Percentiles rank a stretch among this genome's conserved stretches.
phyloP scores from a whole-genome alignment of 257 asterid species.

The Linaria vulgaris region DNA sequence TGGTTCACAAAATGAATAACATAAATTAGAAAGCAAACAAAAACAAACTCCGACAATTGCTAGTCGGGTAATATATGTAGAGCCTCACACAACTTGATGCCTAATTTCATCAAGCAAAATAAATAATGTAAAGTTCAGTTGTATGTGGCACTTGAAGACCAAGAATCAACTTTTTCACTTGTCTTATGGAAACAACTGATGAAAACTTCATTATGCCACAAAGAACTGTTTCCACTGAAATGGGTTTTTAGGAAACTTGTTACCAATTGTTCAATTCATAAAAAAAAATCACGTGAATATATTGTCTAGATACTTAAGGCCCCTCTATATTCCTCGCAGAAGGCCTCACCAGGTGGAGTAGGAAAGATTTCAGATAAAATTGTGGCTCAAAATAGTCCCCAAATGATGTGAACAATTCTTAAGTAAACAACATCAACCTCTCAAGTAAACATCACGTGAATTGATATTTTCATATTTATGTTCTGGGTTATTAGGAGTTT shows the following conservation, averaged over 20 bases:
- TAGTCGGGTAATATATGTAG: not conserved
- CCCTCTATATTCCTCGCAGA: not conserved
- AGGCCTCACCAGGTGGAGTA: not conserved
- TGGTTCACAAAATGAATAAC: conserved; percentile 19
- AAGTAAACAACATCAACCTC: conserved; percentile 1
- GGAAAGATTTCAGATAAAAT: not conserved
- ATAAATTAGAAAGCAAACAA: conserved; percentile 9
- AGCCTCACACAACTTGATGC: not conserved
- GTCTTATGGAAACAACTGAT: not conserved
- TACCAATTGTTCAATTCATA: not conserved
- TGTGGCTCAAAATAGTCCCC: not conserved
- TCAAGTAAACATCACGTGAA: no score
- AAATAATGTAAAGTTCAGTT: not conserved
- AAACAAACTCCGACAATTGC: not conserved
- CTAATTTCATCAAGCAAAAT: not conserved
- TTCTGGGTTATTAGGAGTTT: no score
- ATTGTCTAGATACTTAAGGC: not conserved
- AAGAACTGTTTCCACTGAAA: not conserved
- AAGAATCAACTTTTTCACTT: not conserved
- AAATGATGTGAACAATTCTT: no score
- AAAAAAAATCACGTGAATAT: not conserved
- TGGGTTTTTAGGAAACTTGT: not conserved
- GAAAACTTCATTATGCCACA: not conserved
- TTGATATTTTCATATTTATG: no score
- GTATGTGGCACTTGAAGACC: conserved; percentile 1